Evolutionary conservation across 495 filamentous ascomycete genomes (phyloP).

Genomic region (Penicillium roqueforti): DNA sequence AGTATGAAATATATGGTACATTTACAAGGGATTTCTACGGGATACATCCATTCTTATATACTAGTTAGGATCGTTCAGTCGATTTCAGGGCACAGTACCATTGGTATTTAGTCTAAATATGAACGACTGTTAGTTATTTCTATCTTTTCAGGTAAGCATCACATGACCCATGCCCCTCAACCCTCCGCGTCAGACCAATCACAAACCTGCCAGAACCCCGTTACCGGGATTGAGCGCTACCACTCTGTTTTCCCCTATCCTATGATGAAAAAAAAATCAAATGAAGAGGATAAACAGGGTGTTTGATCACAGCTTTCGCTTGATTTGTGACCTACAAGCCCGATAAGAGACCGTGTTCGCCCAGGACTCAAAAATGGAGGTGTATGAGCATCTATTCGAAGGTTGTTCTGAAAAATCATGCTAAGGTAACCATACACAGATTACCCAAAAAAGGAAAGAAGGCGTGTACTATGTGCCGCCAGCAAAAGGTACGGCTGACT

Average conservation of each 20-base stretch:
- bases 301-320: neutral
- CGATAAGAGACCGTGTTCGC: neutral
- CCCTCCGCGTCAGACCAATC: slow-evolving; percentile 19
- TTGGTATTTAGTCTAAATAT: no score
- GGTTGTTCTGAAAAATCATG: neutral
- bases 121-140: no score
- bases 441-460: slow-evolving; percentile 41
- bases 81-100: no score
- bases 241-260: neutral
- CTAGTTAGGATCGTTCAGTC: no score
- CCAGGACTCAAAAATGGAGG: slow-evolving; percentile 3
- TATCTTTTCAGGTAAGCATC: slow-evolving; percentile 26
- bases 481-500: slow-evolving; percentile 37
- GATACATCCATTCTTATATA: no score
- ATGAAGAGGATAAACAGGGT: neutral
- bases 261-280: neutral
- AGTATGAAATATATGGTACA: no score
- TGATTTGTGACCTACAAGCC: no score
- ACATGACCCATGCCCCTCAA: slow-evolving; percentile 31
- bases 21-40: no score
- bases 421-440: slow-evolving; percentile 16
- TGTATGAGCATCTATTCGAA: slow-evolving; percentile 11
- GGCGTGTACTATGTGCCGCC: slow-evolving; percentile 44
- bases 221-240: slow-evolving; percentile 6
- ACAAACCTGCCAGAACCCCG: slow-evolving; percentile 3